Evolutionary conservation across 2,329 filamentous ascomycete species (phyloP).

Genomic region (Ophiostoma populinum): DNA sequence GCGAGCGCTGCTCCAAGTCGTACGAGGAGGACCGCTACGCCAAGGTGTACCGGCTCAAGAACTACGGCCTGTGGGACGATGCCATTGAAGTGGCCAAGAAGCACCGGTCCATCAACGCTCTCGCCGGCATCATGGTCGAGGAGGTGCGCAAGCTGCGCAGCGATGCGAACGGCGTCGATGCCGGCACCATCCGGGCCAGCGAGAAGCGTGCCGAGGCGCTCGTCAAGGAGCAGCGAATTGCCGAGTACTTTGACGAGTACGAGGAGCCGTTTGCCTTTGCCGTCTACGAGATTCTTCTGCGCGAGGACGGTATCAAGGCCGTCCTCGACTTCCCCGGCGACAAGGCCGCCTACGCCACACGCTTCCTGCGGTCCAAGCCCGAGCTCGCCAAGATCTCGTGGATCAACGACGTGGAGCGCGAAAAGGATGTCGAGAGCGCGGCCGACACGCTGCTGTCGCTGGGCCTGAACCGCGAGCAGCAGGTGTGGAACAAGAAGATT

Average conservation of each 20-base stretch:
- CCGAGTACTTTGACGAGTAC: conserved; percentile 42
- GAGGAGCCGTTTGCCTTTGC: conserved; percentile 53
- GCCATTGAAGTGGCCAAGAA: conserved; percentile 41
- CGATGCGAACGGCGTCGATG: conserved; percentile 18
- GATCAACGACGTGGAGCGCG: conserved; percentile 79
- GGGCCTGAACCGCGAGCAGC: conserved; percentile 54
- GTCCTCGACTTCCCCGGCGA: conserved; percentile 58
- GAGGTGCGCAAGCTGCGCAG: conserved; percentile 29
- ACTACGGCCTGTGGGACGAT: conserved; percentile 38
- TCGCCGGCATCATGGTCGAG: conserved; percentile 38
- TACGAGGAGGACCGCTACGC: conserved; percentile 33
- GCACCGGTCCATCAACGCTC: conserved; percentile 34
- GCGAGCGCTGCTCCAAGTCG: conserved; percentile 28
- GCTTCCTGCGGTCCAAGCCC: conserved; percentile 56
- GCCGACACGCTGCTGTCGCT: conserved; percentile 52
- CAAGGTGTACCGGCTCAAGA: conserved; percentile 35
- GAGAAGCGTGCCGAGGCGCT: conserved; percentile 26
- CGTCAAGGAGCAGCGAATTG: conserved; percentile 30
- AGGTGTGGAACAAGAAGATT: conserved; percentile 85
- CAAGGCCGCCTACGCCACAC: conserved; percentile 52
- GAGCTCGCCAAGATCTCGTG: conserved; percentile 67
- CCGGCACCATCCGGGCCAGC: conserved; percentile 18
- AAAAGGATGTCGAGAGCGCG: conserved; percentile 59
- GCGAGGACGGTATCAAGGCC: conserved; percentile 44
- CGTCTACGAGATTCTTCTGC: conserved; percentile 64